Evolutionary conservation across 148 eudicot species (phyloP), one percentile per base, ranked within the genome.

Genomic region (Nepenthes mirabilis): DNA sequence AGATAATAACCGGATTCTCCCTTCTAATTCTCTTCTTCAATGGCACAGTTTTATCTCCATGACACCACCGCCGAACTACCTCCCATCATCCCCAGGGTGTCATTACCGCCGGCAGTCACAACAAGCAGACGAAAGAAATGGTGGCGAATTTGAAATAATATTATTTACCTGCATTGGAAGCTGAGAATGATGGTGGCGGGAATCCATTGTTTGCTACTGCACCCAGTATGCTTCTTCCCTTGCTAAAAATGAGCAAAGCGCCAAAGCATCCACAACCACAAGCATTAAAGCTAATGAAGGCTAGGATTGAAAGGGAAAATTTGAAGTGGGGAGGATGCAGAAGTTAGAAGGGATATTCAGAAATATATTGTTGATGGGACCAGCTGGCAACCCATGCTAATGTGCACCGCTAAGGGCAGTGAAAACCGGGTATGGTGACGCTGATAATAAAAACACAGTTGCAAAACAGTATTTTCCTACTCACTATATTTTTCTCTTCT

Each of bases 11-110:
- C 6, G 55, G 1, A 52, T 55, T 61, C 33, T 56, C 47, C 35
- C 75, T 69, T 58, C 63, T 82, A 11, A n/a, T 50, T 58, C 82
- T 77, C 77, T 87, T 87, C 76, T 84, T 87, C 58, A 72, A 55
- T n/a, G 95, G 95, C 36, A 82, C 51, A 14, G 59, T 58, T 69
- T 62, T 64, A 36, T 75, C 83, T 40, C 57, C 84, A 37, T 66
- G 67, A 36, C 59, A 34, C 78, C 80, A 73, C 53, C 70, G 55
- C 54, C 65, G 62, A 40, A 40, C 45, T 8, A 40, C 45, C 8
- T 4, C 4, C 45, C 4, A 40, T 40, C 45, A 40, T 40, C 8
- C 45, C 45, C 45, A 40, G 45, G 8, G 8, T 40, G 6, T 3
- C 45, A 40, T 3, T 40, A 40, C 4, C 45, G 45, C 45, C 4